Evolutionary conservation across 352 stramenopile species (phyloP).

Genomic region (Globisporangium heterothallicum): DNA sequence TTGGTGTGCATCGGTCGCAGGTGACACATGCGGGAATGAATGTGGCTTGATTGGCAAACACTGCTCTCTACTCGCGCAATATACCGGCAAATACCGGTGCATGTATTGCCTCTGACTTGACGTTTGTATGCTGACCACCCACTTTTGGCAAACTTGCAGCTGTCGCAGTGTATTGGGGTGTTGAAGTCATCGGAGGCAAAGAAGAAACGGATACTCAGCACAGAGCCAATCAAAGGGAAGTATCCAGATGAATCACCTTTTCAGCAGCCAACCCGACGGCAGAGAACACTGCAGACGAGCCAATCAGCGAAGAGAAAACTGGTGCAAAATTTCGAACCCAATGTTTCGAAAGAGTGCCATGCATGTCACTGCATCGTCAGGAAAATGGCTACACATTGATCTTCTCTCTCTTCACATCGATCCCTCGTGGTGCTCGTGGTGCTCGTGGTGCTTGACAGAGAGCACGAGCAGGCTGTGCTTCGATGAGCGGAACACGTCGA

Average conservation of each 20-base stretch:
- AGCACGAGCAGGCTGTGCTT: constrained; percentile 27
- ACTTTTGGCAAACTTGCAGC: too few relatives aligned
- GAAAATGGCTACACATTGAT: constrained; percentile 10
- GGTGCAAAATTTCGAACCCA: too few relatives aligned
- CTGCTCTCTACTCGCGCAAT: not conserved
- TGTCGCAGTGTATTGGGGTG: not conserved
- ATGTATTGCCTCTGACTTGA: not conserved
- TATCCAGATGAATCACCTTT: not conserved
- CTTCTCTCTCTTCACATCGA: too few relatives aligned
- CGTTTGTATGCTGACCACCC: not conserved
- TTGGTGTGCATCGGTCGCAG: too few relatives aligned
- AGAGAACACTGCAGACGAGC: not conserved
- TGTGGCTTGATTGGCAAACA: constrained; percentile 5
- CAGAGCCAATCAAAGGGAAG: not conserved
- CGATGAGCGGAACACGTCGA: constrained; percentile 31
- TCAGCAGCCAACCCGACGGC: not conserved
- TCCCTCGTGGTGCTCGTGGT: too few relatives aligned
- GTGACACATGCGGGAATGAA: too few relatives aligned
- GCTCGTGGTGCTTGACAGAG: too few relatives aligned
- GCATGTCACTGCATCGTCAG: not conserved
- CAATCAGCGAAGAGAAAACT: not conserved
- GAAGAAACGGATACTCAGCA: not conserved
- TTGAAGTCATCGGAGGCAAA: constrained; percentile 5
- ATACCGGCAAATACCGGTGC: not conserved
- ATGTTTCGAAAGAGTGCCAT: not conserved